Conservation (phyloP, 768 basidiomycete species). For the Tulasnella sp. region DNA sequence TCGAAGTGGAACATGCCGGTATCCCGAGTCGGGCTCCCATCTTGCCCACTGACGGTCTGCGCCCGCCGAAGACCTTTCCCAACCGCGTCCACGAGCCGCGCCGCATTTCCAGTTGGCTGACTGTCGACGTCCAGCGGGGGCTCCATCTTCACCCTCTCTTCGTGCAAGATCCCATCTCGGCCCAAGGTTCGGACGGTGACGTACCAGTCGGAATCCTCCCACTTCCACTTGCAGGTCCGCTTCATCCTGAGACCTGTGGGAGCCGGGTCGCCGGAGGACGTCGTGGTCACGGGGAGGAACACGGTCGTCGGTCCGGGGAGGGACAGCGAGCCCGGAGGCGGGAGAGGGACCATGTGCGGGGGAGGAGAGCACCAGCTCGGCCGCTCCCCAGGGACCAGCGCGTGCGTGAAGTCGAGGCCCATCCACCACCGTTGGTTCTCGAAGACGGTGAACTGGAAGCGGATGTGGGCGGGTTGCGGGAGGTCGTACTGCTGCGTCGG, state of each 20-base stretch:
- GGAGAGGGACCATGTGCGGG: slow-evolving; percentile 40
- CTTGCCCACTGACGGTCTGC: not conserved
- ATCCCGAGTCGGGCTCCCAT: not conserved
- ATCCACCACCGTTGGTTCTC: slow-evolving; percentile 99
- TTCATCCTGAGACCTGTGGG: slow-evolving; percentile 32
- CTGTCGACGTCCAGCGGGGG: slow-evolving; percentile 6
- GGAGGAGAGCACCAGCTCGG: slow-evolving; percentile 67
- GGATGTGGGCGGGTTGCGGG: slow-evolving; percentile 8
- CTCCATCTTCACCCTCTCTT: slow-evolving; percentile 6
- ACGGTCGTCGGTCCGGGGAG: slow-evolving; percentile 53
- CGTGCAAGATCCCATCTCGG: slow-evolving; percentile 29
- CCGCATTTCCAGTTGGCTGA: slow-evolving; percentile 1
- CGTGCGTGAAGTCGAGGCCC: slow-evolving; percentile 92
- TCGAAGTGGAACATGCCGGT: not conserved
- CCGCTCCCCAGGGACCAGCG: slow-evolving; percentile 77
- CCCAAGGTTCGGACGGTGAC: slow-evolving; percentile 42
- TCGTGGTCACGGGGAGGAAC: slow-evolving; percentile 33
- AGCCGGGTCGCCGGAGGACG: slow-evolving; percentile 17
- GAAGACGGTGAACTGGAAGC: slow-evolving; percentile 58
- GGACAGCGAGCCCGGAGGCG: slow-evolving; percentile 57
- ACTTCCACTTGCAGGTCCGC: slow-evolving; percentile 71
- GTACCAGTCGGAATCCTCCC: slow-evolving; percentile 88
- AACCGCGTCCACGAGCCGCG: slow-evolving; percentile 2
- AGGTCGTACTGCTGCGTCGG: slow-evolving; percentile 22
- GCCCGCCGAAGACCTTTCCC: slow-evolving; percentile 4